Evolutionary conservation across 495 filamentous ascomycete genomes (phyloP), one percentile per base, ranked within the genome.

Genomic region (Melanomma pulvis-pyrius): DNA sequence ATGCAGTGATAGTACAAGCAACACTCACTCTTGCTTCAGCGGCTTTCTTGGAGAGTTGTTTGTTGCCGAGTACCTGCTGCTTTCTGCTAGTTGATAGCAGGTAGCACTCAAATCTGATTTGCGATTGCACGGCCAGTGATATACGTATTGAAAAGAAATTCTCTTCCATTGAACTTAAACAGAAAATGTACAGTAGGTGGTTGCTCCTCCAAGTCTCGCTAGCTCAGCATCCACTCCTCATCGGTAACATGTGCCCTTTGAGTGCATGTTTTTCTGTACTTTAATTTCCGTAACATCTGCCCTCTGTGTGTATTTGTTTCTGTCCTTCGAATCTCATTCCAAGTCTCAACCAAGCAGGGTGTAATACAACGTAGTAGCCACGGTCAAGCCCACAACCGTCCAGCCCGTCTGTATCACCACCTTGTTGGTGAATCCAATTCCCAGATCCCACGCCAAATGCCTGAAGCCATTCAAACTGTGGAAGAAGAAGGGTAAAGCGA

Each of bases 381-480:
- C 59, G 4, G 50, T 57, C 44, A 53, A 52, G 11, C 86, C 91
- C 69, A 96, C 82, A 24, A 92, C 84, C 34, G 82, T 77, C 84
- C 88, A 94, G 59, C 92, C 93, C 2, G 84, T 87, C 78, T 82
- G 82, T 67, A 89, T 84, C 63, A 98, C 91, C 67, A 81, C 78
- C 71, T 82, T 80, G 76, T 93, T 90, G 69, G 76, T 81, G 61
- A 96, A 86, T 44, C 84, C 83, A 57, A 79, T 76, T 39, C 88
- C 89, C 54, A 87, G 76, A 83, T 99, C 94, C 89, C 91, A 97
- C 30, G 83, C 67, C 79, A 99, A 82, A 83, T 98, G 94, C 73
- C 92, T 86, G n/a, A 96, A 59, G 25, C 96, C 94, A 79, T 96
- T 97, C 69, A 92, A 75, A 64, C 76, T 77, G 79, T 99, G 96